Conservation (phyloP, 192 early-diverging fungal genomes). For the Coemansia sp. region DNA sequence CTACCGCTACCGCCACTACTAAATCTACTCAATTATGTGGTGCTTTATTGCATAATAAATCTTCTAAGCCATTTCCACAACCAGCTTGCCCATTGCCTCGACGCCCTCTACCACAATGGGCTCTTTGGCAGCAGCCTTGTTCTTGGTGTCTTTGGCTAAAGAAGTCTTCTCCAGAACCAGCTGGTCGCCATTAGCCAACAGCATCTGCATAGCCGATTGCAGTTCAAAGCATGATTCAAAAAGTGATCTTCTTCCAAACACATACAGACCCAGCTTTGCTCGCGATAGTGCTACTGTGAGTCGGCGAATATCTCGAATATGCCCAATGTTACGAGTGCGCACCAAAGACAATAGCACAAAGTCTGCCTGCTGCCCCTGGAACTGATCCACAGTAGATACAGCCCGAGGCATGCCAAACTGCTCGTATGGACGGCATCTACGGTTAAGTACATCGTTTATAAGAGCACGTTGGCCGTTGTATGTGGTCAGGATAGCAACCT, state of each 20-base stretch:
- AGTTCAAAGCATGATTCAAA: constrained; percentile 85
- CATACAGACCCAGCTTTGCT: constrained; percentile 89
- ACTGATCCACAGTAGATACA: constrained; percentile 94
- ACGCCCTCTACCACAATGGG: background rate
- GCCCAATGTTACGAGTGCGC: constrained; percentile 83
- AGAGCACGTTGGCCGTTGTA: constrained; percentile 97
- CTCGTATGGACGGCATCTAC: constrained; percentile 83
- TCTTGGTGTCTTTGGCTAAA: no score
- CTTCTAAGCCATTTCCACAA: no score
- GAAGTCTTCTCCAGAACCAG: constrained; percentile 35
- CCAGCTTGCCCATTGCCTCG: no score
- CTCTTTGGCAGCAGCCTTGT: background rate
- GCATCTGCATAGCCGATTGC: constrained; percentile 60
- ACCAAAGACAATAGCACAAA: constrained; percentile 93
- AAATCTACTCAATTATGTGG: no score
- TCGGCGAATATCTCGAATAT: constrained; percentile 89
- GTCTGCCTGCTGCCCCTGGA: constrained; percentile 94
- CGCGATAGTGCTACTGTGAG: constrained; percentile 92
- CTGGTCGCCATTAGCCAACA: constrained; percentile 61
- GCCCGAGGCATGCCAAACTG: constrained; percentile 75
- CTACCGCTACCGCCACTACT: no score
- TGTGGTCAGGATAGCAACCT: constrained; percentile 90
- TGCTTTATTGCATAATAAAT: no score
- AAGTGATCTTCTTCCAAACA: constrained; percentile 74
- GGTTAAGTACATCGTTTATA: constrained; percentile 83